Base-by-base conservation (phyloP, 768 basidiomycete species). In the Mycena indigotica region DNA sequence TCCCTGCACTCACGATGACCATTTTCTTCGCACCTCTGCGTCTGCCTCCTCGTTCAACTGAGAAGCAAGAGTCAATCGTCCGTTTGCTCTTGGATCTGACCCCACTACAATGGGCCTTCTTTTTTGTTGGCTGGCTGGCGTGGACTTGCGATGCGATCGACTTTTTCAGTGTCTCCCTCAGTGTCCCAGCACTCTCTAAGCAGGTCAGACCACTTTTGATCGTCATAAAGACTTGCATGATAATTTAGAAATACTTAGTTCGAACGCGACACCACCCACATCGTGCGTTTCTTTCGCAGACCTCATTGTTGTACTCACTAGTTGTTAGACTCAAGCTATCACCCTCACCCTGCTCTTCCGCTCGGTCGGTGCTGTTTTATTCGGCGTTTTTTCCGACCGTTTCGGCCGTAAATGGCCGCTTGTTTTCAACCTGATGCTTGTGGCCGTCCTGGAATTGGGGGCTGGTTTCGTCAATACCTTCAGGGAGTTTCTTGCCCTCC, bases 351-450 rank as follows among this genome's bases (percentile, higher is more conserved):
- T 98, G 1, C 83, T 98, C n/a, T 89, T 98, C 79, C 85, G 95
- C 57, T 89, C 91, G 4, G 75, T 82, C 50, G 90, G 89, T 29
- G 89, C 90, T 39, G 87, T 93, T 49, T 74, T 94, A 63, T 95
- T 96, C 63, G 94, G 93, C 45, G 69, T 94, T 40, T 65, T 88
- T n/a, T 90, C 89, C 1, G 95, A 97, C 70, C 84, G 95, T 3
- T 96, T 79, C 69, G 95, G 95, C 3, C 83, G 95, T 26, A 96
- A 95, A 79, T 98, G 94, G 94, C 94, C 94, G 3, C 78, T 95
- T 4, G 84, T 96, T 26, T 61, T 65, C 61, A 95, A 94, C 69
- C 78, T 95, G 21, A 44, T 93, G 24, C 67, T 95, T 46, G 83
- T 93, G 59, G 78, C 82, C 15, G 69, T 81, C 4, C 83, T 97